Percentiles rank a stretch among this genome's conserved stretches.
These are phyloP conservation scores for Pyrenochaeta sp. DNA, from an alignment of 2,329 filamentous ascomycete species.

Conservation along the genomic window DNA sequence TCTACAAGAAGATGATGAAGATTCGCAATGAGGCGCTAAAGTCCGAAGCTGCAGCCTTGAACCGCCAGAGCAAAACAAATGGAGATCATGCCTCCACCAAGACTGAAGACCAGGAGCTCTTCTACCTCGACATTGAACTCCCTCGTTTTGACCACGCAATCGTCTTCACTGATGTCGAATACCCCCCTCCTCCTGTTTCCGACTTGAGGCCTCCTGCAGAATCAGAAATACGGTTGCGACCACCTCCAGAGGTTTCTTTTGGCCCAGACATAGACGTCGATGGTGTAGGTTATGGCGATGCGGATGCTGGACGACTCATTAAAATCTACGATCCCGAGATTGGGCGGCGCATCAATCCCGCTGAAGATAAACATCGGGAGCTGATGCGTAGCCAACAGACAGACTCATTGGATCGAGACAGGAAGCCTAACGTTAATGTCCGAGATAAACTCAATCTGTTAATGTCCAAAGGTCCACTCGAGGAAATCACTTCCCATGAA, in stretches of 20 bases:
- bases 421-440: conserved; percentile 95
- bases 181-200: conserved; percentile 83
- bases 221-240: conserved; percentile 75
- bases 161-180: conserved; percentile 94
- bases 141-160: conserved; percentile 95
- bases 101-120: conserved; percentile 66
- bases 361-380: conserved; percentile 91
- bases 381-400: conserved; percentile 92
- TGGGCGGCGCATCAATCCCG: conserved; percentile 87
- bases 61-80: conserved; percentile 26
- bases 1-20: conserved; percentile 89
- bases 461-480: conserved; percentile 90
- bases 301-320: conserved; percentile 69
- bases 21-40: conserved; percentile 52
- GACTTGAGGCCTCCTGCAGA: conserved; percentile 69
- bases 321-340: conserved; percentile 94
- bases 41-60: conserved; percentile 48
- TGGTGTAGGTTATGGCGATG: conserved; percentile 61
- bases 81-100: conserved; percentile 31
- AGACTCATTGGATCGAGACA: conserved; percentile 90
- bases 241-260: conserved; percentile 85
- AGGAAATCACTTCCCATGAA: conserved; percentile 85
- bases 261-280: conserved; percentile 86
- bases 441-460: conserved; percentile 92
- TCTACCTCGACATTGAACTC: conserved; percentile 87